A percentile compares a stretch with the other conserved stretches of the same genome.
phyloP scores from a whole-genome alignment of 2,329 filamentous ascomycete species.

The Diatrype stigma region DNA sequence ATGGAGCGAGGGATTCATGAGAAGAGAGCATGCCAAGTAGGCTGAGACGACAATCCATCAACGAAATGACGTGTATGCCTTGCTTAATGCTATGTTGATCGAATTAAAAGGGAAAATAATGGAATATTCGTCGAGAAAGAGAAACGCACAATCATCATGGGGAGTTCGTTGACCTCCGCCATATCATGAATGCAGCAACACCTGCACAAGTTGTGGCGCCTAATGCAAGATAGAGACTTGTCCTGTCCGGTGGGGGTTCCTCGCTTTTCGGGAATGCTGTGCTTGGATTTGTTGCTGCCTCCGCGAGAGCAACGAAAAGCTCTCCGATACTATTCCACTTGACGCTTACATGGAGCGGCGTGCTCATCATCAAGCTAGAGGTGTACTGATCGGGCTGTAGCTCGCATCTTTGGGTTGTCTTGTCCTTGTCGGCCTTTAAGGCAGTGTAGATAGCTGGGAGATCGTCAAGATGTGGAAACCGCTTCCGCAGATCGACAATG shows the following conservation, averaged over 20 bases:
- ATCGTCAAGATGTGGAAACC: conserved; percentile 80
- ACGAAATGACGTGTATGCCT: too few species aligned
- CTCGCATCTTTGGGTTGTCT: conserved; percentile 91
- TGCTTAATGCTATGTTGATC: too few species aligned
- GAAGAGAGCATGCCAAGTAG: too few species aligned
- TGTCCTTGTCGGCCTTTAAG: conserved; percentile 91
- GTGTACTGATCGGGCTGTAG: conserved; percentile 91
- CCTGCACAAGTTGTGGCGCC: conserved; percentile 66
- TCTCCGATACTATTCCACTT: conserved; percentile 93
- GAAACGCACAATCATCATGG: conserved; percentile 9
- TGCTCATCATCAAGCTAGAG: conserved; percentile 76
- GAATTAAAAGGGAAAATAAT: background rate
- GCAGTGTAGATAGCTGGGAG: conserved; percentile 89
- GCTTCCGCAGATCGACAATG: conserved; percentile 74
- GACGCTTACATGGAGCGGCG: conserved; percentile 89
- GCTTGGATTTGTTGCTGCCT: conserved; percentile 85
- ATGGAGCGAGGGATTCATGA: too few species aligned
- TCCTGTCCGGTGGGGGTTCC: conserved; percentile 78
- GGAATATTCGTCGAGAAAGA: background rate
- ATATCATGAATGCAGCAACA: conserved; percentile 62
- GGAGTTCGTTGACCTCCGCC: conserved; percentile 53
- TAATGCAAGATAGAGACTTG: conserved; percentile 79
- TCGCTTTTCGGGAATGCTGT: conserved; percentile 86
- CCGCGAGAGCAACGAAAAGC: conserved; percentile 86
- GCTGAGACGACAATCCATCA: too few species aligned